Evolutionary conservation across 2,329 filamentous ascomycete genomes (phyloP), one percentile per base, ranked within the genome.

Genomic region (Aspergillus puulaauensis): DNA sequence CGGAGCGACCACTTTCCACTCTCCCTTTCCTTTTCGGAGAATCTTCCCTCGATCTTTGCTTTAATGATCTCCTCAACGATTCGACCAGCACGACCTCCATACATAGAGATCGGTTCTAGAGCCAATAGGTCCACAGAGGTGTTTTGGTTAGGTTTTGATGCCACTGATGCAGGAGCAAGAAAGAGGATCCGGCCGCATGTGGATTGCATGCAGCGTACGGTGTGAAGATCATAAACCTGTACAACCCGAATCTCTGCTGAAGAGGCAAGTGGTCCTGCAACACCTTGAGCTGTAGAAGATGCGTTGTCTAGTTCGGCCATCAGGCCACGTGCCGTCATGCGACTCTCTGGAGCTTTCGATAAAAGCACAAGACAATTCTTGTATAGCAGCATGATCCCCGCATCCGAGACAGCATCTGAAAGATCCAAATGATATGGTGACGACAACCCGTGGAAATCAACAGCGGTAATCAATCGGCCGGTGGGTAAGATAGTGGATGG

Each of bases 1-100:
- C 91, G 85, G 33, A 96, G 83, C 33, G 90, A 90, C 92, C 91
- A 97, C 65, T 84, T 86, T 15, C 87, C 82, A 58, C 88, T 85
- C 72, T 96, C 91, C 58, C 93, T 86, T 76, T 96, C 91, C n/a
- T 79, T 73, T 70, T 96, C 92, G 0, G 90, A 79, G 68, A 96
- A 96, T 11, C 93, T 85, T 6, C 87, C 89, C 74, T 97, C 93
- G 14, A 97, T 86, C 62, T 88, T 86, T 8, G 93, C 92, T 75
- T 93, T 96, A 48, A 87, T 86, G 12, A 97, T 82, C 63, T 98
- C 95, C 74, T 98, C 93, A 27, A 86, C 86, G 75, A 91, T 87
- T 60, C 88, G 90, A 17, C 81, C 79, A 1, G 89, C 90, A 71
- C 88, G 93, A 24, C 87, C 87, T 69, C 96, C 90, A 66, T 93